Conservation (phyloP, 2,329 filamentous ascomycete genomes). For the Furcasterigmium sp. region DNA sequence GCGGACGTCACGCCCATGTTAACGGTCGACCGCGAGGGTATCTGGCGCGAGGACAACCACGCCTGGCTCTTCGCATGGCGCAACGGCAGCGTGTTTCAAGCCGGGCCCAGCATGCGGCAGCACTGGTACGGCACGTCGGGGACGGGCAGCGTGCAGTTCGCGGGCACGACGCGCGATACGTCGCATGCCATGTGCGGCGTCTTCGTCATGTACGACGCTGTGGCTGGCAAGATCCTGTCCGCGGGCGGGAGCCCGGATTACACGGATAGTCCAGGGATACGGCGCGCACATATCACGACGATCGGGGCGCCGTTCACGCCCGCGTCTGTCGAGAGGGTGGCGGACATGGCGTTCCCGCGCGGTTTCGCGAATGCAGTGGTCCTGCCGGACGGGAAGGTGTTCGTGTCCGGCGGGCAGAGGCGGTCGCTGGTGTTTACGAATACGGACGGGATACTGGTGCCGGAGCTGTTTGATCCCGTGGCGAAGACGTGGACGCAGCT, state of each 20-base stretch:
- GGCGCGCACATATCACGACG: slow-evolving; percentile 42
- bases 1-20: slow-evolving; percentile 42
- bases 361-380: slow-evolving; percentile 40
- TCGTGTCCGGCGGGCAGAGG: slow-evolving; percentile 41
- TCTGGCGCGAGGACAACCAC: slow-evolving; percentile 36
- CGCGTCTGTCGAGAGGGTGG: background rate
- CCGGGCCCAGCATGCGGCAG: slow-evolving; percentile 47
- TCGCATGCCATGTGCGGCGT: slow-evolving; percentile 48
- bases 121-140: slow-evolving; percentile 49
- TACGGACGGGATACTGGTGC: slow-evolving; percentile 28
- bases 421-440: slow-evolving; percentile 40
- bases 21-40: slow-evolving; percentile 42
- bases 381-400: slow-evolving; percentile 41
- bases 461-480: slow-evolving; percentile 42
- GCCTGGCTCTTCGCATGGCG: slow-evolving; percentile 33
- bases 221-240: slow-evolving; percentile 49
- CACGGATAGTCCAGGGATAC: slow-evolving; percentile 29
- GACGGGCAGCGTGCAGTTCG: slow-evolving; percentile 30
- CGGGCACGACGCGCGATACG: slow-evolving; percentile 31
- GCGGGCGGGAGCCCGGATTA: slow-evolving; percentile 43
- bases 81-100: slow-evolving; percentile 46
- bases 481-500: slow-evolving; percentile 32
- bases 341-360: slow-evolving; percentile 27
- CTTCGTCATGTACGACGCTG: slow-evolving; percentile 53
- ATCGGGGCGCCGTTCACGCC: slow-evolving; percentile 23